Base-by-base conservation (phyloP, 257 asterid species). In the Solanum chiquidenum region DNA sequence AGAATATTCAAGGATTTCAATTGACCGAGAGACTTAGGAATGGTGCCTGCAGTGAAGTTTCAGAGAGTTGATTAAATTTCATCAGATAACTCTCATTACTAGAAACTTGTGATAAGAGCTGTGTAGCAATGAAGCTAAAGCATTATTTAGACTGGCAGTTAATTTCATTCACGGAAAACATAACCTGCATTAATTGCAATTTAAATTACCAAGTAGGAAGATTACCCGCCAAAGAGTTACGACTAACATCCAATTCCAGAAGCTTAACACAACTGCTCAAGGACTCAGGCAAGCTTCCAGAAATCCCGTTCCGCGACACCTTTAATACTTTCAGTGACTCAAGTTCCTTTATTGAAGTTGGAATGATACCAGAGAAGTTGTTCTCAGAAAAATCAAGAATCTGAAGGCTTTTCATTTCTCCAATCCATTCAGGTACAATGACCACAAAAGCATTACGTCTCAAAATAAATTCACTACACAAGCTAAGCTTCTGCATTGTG, bases 361-460 rank as follows among this genome's bases (percentile, higher is more conserved):
- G 96, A 64, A 96, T 46, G 71, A 85, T 87, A 21, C 98, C 97
- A 7, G 92, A 92, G 60, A 96, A 92, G 80, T 83, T 92, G 87
- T 96, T 96, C 86, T 55, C 94, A 25, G 99, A 94, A 76, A 96
- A 88, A 86, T 96, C 98, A 27, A 96, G 90, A 35, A 84, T 89
- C 90, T 93, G 94, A 12, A 95, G 95, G 89, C 93, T 92, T 86
- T 92, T 90, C 96, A 96, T 87, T 89, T 93, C 94, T 90, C 96
- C 98, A 87, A 96, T 91, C 99, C 98, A 96, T 49, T 91, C 91
- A 62, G 97, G 95, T 40, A 95, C 34, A 75, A 87, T 91, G 66
- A 94, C 94, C 5, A 90, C 83, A 18, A 96, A 91, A 52, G 87
- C 88, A 92, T 96, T 96, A 49, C 88, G 75, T 82, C 86, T 88